Evolutionary conservation across 345 rosid species (phyloP), one percentile per base, ranked within the genome.

Genomic region (Cochlearia excelsa): DNA sequence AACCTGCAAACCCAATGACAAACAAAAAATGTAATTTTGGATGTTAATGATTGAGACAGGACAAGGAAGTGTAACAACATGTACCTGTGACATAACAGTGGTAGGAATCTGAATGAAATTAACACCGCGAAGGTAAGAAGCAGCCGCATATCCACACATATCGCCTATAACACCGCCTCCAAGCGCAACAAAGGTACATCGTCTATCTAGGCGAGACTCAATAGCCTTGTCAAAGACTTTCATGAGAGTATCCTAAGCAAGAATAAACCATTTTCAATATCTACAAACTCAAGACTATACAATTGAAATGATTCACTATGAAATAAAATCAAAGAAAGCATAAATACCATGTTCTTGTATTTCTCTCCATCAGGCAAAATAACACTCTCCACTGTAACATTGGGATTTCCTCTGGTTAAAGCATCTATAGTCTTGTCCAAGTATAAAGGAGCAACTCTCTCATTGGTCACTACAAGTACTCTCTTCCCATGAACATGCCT

Each of bases 121-220:
- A 71, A 94, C 99, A 65, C 99, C 99, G 10, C 99, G 96, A 9
- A 94, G 92, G 78, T 71, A 94, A 40, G 97, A 68, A 0, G 99
- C 92, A 59, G 99, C 99, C 16, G 99, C 97, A 61, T 67, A 94
- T 57, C 99, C 99, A 72, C 97, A 89, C 99, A 89, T 81, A 65
- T 93, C 99, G 27, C 97, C 99, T 2, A 93, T 84, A 30, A 93
- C 99, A 59, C 99, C 99, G 1, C 99, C 99, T 45, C 99, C 99
- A 26, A 94, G 95, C 3, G 97, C 99, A 52, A 94, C 90, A 78
- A 94, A 94, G 0, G 99, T 94, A 64, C 80, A 82, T 27, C 79
- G 67, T 31, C 99, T 73, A 69, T 94, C 99, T 50, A 94, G 63
- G 31, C 96, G 80, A 26, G 90, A 85, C 73, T 81, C 90, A 7